A percentile compares a stretch with the other conserved stretches of the same genome.
phyloP scores from a whole-genome alignment of 176 grass and related monocot species.

The Oryza nivara region DNA sequence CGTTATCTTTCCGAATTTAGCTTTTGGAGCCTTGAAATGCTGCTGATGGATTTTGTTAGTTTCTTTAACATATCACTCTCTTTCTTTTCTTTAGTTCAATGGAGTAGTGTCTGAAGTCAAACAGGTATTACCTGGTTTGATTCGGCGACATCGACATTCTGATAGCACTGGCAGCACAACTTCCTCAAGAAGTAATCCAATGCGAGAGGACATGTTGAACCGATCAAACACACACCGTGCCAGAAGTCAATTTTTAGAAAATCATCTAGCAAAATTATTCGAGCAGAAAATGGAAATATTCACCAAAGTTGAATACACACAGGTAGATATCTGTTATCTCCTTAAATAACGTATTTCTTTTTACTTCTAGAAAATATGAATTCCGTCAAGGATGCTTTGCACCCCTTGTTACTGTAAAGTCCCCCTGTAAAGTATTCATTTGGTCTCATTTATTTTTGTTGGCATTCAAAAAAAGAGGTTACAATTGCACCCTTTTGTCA shows the following conservation, averaged over 20 bases:
- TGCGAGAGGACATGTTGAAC: slow-evolving; percentile 76
- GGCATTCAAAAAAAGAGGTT: not conserved
- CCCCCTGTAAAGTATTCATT: slow-evolving; percentile 20
- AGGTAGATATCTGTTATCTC: slow-evolving; percentile 50
- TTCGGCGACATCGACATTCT: slow-evolving; percentile 82
- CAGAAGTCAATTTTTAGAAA: slow-evolving; percentile 99
- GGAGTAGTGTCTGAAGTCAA: slow-evolving; percentile 76
- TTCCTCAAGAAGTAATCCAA: slow-evolving; percentile 92
- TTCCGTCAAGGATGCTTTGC: slow-evolving; percentile 24
- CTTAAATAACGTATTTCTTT: slow-evolving; percentile 20
- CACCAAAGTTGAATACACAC: slow-evolving; percentile 98
- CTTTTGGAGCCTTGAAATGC: slow-evolving; percentile 15
- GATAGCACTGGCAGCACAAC: slow-evolving; percentile 91
- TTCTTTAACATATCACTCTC: not conserved
- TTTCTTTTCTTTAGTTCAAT: slow-evolving; percentile 72
- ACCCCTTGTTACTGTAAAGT: not conserved
- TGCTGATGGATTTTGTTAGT: slow-evolving; percentile 9
- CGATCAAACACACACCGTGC: slow-evolving; percentile 75
- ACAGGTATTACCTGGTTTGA: slow-evolving; percentile 87
- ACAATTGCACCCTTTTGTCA: not conserved
- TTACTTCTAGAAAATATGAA: slow-evolving; percentile 19
- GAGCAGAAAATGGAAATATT: slow-evolving; percentile 99
- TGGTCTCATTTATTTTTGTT: slow-evolving; percentile 20
- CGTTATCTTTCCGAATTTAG: slow-evolving; percentile 9
- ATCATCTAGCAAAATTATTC: slow-evolving; percentile 93